Percentiles rank a stretch among this genome's conserved stretches.
Evolutionary conservation across 2,329 filamentous ascomycete genomes (phyloP).

Genomic region (Fusarium sp.): DNA sequence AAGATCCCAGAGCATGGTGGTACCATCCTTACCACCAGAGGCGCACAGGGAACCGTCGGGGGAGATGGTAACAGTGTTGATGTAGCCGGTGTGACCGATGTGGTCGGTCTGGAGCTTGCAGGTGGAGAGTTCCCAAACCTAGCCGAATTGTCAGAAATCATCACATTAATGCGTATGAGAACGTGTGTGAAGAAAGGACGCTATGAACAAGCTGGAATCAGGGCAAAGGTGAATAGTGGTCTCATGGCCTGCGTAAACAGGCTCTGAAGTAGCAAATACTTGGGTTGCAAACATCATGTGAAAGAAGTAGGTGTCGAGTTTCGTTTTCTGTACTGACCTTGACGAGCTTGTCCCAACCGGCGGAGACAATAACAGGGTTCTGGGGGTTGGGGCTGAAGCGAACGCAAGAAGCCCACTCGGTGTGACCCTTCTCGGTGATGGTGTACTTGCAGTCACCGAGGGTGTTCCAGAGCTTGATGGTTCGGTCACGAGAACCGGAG

Average conservation of each 20-base stretch:
- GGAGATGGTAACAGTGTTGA: constrained; percentile 99
- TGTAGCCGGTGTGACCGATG: constrained; percentile 99
- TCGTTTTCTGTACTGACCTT: constrained; percentile 78
- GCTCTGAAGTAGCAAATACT: constrained; percentile 99
- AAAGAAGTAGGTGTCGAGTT: not conserved
- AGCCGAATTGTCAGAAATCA: constrained; percentile 33
- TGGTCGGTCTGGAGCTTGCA: constrained; percentile 99
- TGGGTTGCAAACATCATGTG: constrained; percentile 92
- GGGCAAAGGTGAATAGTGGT: constrained; percentile 89
- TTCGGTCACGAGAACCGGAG: constrained; percentile 96
- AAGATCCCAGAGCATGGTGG: constrained; percentile 99
- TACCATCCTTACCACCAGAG: constrained; percentile 99
- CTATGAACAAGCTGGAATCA: constrained; percentile 67
- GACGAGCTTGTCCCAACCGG: constrained; percentile 99
- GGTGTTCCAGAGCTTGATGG: constrained; percentile 99
- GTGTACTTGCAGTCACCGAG: constrained; percentile 99
- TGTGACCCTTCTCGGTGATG: constrained; percentile 99
- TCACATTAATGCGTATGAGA: not conserved
- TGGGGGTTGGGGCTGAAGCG: constrained; percentile 99
- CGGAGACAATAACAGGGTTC: constrained; percentile 99
- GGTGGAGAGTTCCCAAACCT: constrained; percentile 99
- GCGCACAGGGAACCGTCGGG: constrained; percentile 99
- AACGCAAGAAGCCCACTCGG: constrained; percentile 99
- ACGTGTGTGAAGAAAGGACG: constrained; percentile 13
- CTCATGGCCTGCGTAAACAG: constrained; percentile 85